Evolutionary conservation across 2,329 filamentous ascomycete genomes (phyloP), one percentile per base, ranked within the genome.

Genomic region (Aureobasidium subglaciale): DNA sequence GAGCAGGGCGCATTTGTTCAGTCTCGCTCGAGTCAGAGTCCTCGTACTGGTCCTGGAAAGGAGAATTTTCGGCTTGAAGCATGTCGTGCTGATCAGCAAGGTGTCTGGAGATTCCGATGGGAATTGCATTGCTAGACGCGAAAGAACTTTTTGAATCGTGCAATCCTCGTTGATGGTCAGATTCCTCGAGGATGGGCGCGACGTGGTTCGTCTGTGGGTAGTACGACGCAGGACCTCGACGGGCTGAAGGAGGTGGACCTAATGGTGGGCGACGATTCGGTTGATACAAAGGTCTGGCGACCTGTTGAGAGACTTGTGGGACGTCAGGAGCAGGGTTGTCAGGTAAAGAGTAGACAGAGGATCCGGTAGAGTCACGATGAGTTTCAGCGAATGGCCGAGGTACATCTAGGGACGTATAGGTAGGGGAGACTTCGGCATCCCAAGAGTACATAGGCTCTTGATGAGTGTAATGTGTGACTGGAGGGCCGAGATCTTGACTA

Each of bases 121-220:
- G 75, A 35, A 77, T 76, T 0, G 74, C 75, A 58, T 73, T 76
- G 59, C 74, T 78, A 22, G 75, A 77, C 16, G 75, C 74, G 56
- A 71, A 76, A 1, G 75, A 77, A 11, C 68, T 70, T 30, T 68
- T 67, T 11, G 71, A 73, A 38, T 65, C 65, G 20, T 55, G 52
- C 43, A 63, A 61, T 16, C 60, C 59, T 24, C 62, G 57, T 16
- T 58, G 35, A 56, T 62, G 64, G 49, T 75, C 74, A 5, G 71
- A 68, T 59, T 78, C 75, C 63, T 78, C 75, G 3, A 66, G 70
- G 48, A 78, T 78, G 2, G 75, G 75, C 29, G 75, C 72, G 24
- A 78, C 75, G 24, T 73, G 73, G 0, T 71, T 74, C 53, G 71
- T 65, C 58, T 75, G 73, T 2, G 74, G 73, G 58, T 78, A 78